phyloP scores from a whole-genome alignment of 2,329 filamentous ascomycete genomes.

The Aureobasidium lini region DNA sequence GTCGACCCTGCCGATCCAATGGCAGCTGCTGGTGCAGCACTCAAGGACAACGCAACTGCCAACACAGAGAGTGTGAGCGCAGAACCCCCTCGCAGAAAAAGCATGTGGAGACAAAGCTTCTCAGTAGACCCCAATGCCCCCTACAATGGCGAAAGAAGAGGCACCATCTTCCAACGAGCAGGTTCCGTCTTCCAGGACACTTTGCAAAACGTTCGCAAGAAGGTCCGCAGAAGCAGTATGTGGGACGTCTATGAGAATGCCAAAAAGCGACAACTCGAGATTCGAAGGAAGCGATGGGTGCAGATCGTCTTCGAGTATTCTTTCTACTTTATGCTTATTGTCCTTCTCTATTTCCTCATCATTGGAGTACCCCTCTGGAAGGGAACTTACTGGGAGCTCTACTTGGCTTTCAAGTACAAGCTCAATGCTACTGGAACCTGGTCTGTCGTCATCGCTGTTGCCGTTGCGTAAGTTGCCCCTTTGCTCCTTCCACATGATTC shows the following conservation, averaged over 20 bases:
- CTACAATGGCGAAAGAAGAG: not conserved
- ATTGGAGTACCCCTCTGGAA: slow-evolving; percentile 41
- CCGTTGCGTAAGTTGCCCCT: slow-evolving; percentile 17
- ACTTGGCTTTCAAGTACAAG: slow-evolving; percentile 33
- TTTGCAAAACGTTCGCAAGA: not conserved
- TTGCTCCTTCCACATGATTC: not conserved
- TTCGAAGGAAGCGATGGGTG: slow-evolving; percentile 26
- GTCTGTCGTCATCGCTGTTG: slow-evolving; percentile 33
- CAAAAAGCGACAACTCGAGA: slow-evolving; percentile 16
- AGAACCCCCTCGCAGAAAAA: not conserved
- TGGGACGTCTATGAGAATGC: slow-evolving; percentile 21
- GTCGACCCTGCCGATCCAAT: not conserved
- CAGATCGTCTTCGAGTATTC: slow-evolving; percentile 34
- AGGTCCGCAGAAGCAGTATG: slow-evolving; percentile 16
- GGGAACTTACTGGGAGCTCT: slow-evolving; percentile 37
- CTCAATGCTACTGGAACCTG: slow-evolving; percentile 29
- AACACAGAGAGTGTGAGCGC: not conserved
- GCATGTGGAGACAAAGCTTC: not conserved
- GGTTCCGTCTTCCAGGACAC: slow-evolving; percentile 10
- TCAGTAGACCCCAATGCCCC: not conserved
- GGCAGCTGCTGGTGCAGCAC: not conserved
- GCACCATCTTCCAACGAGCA: slow-evolving; percentile 5
- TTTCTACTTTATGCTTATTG: slow-evolving; percentile 31
- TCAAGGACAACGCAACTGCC: not conserved
- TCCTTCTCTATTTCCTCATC: slow-evolving; percentile 40